Conservation (phyloP, 1,284 basidiomycete genomes). For the Leccinum pachyderme region DNA sequence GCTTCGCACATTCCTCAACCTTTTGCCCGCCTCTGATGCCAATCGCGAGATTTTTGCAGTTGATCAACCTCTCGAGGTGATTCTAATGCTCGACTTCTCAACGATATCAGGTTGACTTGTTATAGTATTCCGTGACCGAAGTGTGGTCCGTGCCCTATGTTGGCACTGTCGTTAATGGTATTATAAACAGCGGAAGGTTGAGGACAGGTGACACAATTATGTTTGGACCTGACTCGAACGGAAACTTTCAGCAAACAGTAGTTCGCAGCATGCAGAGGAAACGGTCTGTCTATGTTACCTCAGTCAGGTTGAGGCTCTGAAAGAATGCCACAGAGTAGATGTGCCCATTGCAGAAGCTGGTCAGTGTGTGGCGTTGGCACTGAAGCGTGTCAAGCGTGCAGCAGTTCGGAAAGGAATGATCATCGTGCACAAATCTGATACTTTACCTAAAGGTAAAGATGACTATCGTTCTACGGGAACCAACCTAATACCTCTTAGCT, state of each 20-base stretch:
- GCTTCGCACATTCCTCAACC: conserved; percentile 83
- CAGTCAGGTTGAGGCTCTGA: conserved; percentile 1
- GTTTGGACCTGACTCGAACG: conserved; percentile 92
- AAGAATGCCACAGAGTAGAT: conserved; percentile 53
- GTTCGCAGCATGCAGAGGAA: conserved; percentile 96
- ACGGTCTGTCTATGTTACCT: conserved; percentile 44
- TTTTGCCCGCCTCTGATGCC: conserved; percentile 80
- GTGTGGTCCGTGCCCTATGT: conserved; percentile 92
- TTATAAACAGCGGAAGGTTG: conserved; percentile 75
- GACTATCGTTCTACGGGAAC: not conserved
- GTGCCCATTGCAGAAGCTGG: conserved; percentile 89
- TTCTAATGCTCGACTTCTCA: not conserved
- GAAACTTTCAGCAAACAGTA: conserved; percentile 79
- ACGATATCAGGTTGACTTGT: conserved; percentile 8
- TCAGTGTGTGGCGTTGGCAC: conserved; percentile 90
- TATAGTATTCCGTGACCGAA: conserved; percentile 77
- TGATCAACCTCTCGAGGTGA: conserved; percentile 87
- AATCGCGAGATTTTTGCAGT: conserved; percentile 77
- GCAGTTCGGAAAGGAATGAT: conserved; percentile 96
- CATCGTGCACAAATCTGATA: conserved; percentile 77
- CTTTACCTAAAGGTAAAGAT: conserved; percentile 65
- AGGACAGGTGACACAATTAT: conserved; percentile 83
- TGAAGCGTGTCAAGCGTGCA: conserved; percentile 85
- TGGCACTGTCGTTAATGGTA: conserved; percentile 93
- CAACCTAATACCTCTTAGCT: conserved; percentile 43